Conservation (phyloP, 2,329 filamentous ascomycete species). For the Beauveria varroae region DNA sequence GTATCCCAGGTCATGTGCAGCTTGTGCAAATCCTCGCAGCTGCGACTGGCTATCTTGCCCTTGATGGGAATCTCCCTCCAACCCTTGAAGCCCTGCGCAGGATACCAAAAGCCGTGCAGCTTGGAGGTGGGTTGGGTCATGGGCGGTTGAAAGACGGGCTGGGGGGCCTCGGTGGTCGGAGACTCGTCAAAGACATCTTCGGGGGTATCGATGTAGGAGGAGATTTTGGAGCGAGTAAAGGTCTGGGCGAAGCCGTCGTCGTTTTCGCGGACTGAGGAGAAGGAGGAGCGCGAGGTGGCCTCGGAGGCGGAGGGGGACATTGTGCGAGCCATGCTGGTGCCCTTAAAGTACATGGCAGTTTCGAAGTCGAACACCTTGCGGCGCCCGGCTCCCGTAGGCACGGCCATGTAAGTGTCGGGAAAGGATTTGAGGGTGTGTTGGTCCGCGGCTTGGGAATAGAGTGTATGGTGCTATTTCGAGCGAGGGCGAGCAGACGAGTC, state of each 20-base stretch:
- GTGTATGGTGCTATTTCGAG: neutral
- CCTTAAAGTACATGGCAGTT: slow-evolving; percentile 25
- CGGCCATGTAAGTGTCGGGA: slow-evolving; percentile 24
- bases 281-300: slow-evolving; percentile 44
- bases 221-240: slow-evolving; percentile 56
- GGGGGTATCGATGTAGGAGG: slow-evolving; percentile 43
- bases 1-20: slow-evolving; percentile 48
- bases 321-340: slow-evolving; percentile 29
- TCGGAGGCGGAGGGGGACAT: slow-evolving; percentile 29
- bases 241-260: slow-evolving; percentile 52
- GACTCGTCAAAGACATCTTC: slow-evolving; percentile 47
- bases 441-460: neutral
- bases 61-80: slow-evolving; percentile 56
- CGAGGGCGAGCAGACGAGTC: neutral
- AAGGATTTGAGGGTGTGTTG: neutral
- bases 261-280: slow-evolving; percentile 55
- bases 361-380: slow-evolving; percentile 28
- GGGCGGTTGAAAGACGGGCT: slow-evolving; percentile 42
- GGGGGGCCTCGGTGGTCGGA: slow-evolving; percentile 31
- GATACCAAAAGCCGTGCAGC: slow-evolving; percentile 52
- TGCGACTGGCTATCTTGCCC: slow-evolving; percentile 52
- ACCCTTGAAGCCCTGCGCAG: slow-evolving; percentile 50
- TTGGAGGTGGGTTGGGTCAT: slow-evolving; percentile 48
- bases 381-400: slow-evolving; percentile 20
- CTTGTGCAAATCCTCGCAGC: slow-evolving; percentile 51